Base-by-base conservation (phyloP, 768 basidiomycete species). In the Hygrophoropsis aurantiaca region DNA sequence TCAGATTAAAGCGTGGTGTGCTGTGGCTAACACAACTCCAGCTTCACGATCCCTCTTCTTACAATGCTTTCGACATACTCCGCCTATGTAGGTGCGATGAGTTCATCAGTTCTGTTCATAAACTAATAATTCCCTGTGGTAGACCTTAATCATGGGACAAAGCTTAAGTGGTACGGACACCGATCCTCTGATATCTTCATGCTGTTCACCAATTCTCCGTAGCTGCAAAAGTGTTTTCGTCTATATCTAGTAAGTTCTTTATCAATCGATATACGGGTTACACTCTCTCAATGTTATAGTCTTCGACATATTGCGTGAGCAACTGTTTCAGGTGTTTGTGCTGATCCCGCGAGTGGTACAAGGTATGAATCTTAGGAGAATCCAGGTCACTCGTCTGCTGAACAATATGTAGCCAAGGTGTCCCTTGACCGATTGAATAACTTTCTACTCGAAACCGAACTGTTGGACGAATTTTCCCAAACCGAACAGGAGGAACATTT, bases 11-110 rank as follows among this genome's bases (percentile, higher is more conserved):
- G 27, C 6, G 15, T 7, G 21, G 9, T 21, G 8, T 24, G 24
- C 20, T 13, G 20, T 40, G 23, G 23, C 49, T 9, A 41, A 24
- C 40, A 41, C 30, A 2, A 13, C 41, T 33, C 5, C 46, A 86
- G 82, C 56, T 79, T 74, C 49, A 49, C 77, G 34, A 74, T 87
- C 34, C 85, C 87, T 0, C 62, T 86, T 7, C 26, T 78, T 1
- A 80, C 78, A 16, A 88, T 88, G 85, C 53, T 82, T 27, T 71
- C 76, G 10, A 81, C 84, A 1, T 87, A 79, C 53, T 70, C 75
- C 1, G 70, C 78, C 4, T 87, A 82, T 51, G 72, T 82, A 62
- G 45, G 78, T 58, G 2, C 10, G 15, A 10, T 6, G 13, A 11
- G 23, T 42, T 20, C 20, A 23, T 33, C 18, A 3, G 9, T n/a